Conservation (phyloP, 2,329 filamentous ascomycete species). For the Aspergillus sojae region DNA sequence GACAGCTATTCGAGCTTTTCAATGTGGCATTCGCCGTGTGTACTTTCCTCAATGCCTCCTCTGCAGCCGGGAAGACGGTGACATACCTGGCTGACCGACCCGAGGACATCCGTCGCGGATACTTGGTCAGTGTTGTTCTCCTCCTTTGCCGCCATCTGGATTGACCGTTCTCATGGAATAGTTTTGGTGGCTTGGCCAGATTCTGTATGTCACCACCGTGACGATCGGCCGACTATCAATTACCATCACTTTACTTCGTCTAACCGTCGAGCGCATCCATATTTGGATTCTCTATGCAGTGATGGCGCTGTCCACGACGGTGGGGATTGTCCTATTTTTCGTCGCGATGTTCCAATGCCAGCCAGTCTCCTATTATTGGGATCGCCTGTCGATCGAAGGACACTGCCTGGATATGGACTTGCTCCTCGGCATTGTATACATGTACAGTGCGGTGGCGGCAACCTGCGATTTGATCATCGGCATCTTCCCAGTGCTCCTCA, state of each 20-base stretch:
- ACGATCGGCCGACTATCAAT: slow-evolving; percentile 54
- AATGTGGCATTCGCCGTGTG: slow-evolving; percentile 32
- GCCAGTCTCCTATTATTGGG: slow-evolving; percentile 55
- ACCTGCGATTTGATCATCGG: slow-evolving; percentile 54
- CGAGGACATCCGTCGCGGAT: slow-evolving; percentile 23
- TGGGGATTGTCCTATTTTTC: slow-evolving; percentile 53
- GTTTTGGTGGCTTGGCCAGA: slow-evolving; percentile 55
- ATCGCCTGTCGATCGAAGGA: slow-evolving; percentile 30
- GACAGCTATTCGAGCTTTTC: slow-evolving; percentile 17
- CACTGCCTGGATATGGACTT: slow-evolving; percentile 47
- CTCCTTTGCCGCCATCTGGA: background rate
- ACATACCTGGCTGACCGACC: slow-evolving; percentile 22
- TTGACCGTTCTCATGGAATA: background rate
- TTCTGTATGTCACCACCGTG: slow-evolving; percentile 53
- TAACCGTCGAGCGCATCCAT: slow-evolving; percentile 51
- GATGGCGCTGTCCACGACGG: slow-evolving; percentile 45
- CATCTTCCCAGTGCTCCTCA: slow-evolving; percentile 55
- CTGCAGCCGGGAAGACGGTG: slow-evolving; percentile 26
- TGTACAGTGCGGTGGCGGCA: slow-evolving; percentile 51
- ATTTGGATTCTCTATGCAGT: slow-evolving; percentile 50
- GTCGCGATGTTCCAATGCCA: slow-evolving; percentile 55
- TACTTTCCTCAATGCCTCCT: slow-evolving; percentile 28
- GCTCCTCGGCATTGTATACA: slow-evolving; percentile 55
- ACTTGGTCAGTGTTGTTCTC: slow-evolving; percentile 24
- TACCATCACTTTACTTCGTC: slow-evolving; percentile 54